phyloP scores from a whole-genome alignment of 2,329 filamentous ascomycete genomes.

The Colletotrichum sp. region DNA sequence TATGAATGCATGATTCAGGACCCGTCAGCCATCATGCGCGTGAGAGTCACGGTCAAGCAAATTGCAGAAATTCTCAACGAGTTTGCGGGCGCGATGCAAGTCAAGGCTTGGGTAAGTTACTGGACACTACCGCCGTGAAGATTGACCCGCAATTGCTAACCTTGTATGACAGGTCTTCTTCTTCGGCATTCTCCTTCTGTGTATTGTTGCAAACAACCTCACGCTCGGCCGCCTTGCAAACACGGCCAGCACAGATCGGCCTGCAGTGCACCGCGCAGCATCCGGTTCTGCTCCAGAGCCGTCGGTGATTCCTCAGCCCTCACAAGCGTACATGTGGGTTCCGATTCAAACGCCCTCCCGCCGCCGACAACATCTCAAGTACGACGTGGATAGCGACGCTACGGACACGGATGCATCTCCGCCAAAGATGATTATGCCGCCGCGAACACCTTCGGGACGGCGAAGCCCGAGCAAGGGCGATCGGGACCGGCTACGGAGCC shows the following conservation, averaged over 20 bases:
- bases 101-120: slow-evolving; percentile 69
- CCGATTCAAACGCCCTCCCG: slow-evolving; percentile 56
- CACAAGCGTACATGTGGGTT: slow-evolving; percentile 54
- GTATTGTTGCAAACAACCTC: slow-evolving; percentile 57
- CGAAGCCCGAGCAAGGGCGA: slow-evolving; percentile 57
- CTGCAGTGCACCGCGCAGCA: slow-evolving; percentile 29
- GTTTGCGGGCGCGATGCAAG: slow-evolving; percentile 88
- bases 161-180: slow-evolving; percentile 51
- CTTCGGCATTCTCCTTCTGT: slow-evolving; percentile 51
- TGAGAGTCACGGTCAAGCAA: slow-evolving; percentile 83
- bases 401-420: slow-evolving; percentile 59
- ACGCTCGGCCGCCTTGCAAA: slow-evolving; percentile 42
- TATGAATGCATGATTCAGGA: slow-evolving; percentile 87
- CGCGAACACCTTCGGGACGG: slow-evolving; percentile 50
- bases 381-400: slow-evolving; percentile 42
- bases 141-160: not conserved
- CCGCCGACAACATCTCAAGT: slow-evolving; percentile 40
- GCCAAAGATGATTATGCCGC: slow-evolving; percentile 44
- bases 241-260: slow-evolving; percentile 27
- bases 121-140: not conserved
- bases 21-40: slow-evolving; percentile 76
- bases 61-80: slow-evolving; percentile 93
- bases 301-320: slow-evolving; percentile 31
- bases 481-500: slow-evolving; percentile 53
- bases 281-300: slow-evolving; percentile 19